phyloP scores from a whole-genome alignment of 768 basidiomycete species.

The Podaxis pistillaris region DNA sequence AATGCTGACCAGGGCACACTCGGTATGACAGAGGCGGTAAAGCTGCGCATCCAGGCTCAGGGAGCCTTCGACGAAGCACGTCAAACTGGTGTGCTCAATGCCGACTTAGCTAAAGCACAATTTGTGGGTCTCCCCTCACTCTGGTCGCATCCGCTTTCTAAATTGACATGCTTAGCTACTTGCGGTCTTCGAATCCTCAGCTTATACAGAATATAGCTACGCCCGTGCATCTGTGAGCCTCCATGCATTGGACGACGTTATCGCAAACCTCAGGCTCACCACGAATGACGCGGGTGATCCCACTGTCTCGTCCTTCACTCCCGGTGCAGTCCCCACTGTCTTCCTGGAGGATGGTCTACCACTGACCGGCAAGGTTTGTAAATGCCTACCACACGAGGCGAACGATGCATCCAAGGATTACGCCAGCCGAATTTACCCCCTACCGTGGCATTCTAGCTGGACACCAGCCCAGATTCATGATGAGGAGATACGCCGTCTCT shows the following conservation, averaged over 20 bases:
- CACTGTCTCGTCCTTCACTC: slow-evolving; percentile 50
- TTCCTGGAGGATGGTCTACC: slow-evolving; percentile 26
- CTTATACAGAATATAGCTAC: slow-evolving; percentile 63
- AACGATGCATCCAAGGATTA: slow-evolving; percentile 34
- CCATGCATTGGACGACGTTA: slow-evolving; percentile 60
- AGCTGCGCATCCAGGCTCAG: slow-evolving; percentile 57
- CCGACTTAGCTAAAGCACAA: slow-evolving; percentile 70
- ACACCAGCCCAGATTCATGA: slow-evolving; percentile 50
- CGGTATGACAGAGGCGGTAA: slow-evolving; percentile 59
- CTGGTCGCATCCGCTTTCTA: not conserved
- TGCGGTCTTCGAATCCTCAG: slow-evolving; percentile 74
- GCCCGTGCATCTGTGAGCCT: slow-evolving; percentile 54
- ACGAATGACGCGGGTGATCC: slow-evolving; percentile 56
- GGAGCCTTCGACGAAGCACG: slow-evolving; percentile 50
- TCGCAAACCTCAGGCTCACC: slow-evolving; percentile 54
- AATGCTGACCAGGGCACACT: slow-evolving; percentile 52
- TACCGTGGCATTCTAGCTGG: slow-evolving; percentile 67
- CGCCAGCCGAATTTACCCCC: slow-evolving; percentile 45
- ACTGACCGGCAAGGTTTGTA: slow-evolving; percentile 32
- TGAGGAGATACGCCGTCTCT: slow-evolving; percentile 74
- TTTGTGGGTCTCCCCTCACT: slow-evolving; percentile 35
- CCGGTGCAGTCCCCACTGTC: slow-evolving; percentile 49
- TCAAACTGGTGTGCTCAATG: slow-evolving; percentile 52
- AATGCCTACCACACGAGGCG: slow-evolving; percentile 38
- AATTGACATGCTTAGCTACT: slow-evolving; percentile 49